Evolutionary conservation across 208 protist genomes (phyloP).

Genomic region (Spongospora subterranea): DNA sequence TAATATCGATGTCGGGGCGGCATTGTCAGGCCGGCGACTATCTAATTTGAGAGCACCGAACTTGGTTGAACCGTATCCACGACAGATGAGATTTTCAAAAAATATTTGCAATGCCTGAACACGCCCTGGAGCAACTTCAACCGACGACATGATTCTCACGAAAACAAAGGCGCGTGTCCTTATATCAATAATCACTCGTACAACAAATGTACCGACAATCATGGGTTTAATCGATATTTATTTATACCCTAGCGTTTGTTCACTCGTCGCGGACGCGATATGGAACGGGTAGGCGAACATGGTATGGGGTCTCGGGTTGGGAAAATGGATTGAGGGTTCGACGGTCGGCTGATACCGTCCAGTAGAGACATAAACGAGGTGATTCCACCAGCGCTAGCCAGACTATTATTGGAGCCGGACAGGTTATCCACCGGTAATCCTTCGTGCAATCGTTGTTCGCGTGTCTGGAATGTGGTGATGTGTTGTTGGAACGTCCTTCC

Average conservation of each 20-base stretch:
- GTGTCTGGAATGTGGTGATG: not conserved
- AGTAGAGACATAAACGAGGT: slow-evolving; percentile 16
- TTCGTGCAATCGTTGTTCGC: not conserved
- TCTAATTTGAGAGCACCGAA: not conserved
- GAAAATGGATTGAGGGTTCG: no score
- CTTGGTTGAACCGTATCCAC: not conserved
- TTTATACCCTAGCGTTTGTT: no score
- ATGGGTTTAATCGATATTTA: no score
- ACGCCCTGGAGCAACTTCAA: not conserved
- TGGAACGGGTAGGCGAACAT: no score
- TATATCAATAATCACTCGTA: no score
- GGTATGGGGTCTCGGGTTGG: no score
- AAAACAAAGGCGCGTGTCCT: no score
- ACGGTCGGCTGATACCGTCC: not conserved
- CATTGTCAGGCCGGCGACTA: not conserved
- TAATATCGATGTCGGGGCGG: not conserved
- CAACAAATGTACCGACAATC: no score
- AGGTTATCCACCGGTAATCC: not conserved
- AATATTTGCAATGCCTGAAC: slow-evolving; percentile 21
- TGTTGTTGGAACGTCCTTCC: not conserved
- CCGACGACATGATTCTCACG: not conserved
- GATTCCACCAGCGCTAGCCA: not conserved
- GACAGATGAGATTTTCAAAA: slow-evolving; percentile 8
- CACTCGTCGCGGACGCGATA: no score
- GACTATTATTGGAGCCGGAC: not conserved